Evolutionary conservation across 306 rosid species (phyloP).

Genomic region (Gynostemma pentaphyllum): DNA sequence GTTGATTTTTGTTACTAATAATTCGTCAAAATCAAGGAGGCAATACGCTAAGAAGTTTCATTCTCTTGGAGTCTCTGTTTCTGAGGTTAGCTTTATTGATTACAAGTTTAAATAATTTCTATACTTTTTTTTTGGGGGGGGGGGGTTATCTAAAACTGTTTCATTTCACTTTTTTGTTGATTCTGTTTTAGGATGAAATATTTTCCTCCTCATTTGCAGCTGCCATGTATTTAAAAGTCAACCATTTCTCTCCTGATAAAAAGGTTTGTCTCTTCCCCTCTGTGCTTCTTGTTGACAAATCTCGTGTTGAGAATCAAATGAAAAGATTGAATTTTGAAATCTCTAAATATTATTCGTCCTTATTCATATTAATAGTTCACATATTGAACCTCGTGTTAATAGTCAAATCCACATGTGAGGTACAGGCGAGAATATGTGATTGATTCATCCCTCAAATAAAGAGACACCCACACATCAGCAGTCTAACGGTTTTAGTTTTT

Average conservation of each 20-base stretch:
- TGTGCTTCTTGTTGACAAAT: background rate
- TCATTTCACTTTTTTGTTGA: background rate
- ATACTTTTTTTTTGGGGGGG: no score
- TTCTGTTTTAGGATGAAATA: conserved; percentile 54
- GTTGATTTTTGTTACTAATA: conserved; percentile 79
- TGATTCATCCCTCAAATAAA: no score
- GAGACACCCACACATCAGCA: no score
- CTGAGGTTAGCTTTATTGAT: conserved; percentile 30
- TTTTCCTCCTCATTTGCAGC: conserved; percentile 94
- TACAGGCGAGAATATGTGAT: no score
- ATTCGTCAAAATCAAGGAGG: conserved; percentile 57
- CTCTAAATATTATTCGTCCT: no score
- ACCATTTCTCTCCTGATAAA: conserved; percentile 50
- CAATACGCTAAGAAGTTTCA: conserved; percentile 60
- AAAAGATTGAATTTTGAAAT: no score
- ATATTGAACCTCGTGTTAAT: no score
- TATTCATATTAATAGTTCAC: no score
- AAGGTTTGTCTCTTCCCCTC: conserved; percentile 41
- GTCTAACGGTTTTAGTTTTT: no score
- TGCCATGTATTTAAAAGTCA: conserved; percentile 81
- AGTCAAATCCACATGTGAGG: no score
- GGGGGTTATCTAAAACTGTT: background rate
- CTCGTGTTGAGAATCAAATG: no score
- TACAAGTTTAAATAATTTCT: background rate
- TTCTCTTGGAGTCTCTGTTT: conserved; percentile 69